Evolutionary conservation across 2,329 filamentous ascomycete species (phyloP).

Genomic region (Phialocephala sp.): DNA sequence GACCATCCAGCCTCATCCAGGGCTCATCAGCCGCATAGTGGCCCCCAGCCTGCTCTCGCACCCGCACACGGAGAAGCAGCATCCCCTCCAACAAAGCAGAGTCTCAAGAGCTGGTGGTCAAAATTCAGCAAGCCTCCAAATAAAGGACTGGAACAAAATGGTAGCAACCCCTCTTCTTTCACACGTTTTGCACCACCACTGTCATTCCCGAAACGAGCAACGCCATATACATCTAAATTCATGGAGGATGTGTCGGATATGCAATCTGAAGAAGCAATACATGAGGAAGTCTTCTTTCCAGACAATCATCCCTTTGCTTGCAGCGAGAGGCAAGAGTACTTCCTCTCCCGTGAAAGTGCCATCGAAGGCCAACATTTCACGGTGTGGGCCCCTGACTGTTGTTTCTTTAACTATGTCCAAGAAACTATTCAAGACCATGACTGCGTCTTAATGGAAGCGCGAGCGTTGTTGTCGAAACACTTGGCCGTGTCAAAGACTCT

Average conservation of each 20-base stretch:
- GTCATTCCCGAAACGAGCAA: not conserved
- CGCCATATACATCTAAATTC: not conserved
- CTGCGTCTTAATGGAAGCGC: too few relatives aligned
- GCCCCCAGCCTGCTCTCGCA: conserved; percentile 38
- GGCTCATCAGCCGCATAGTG: conserved; percentile 39
- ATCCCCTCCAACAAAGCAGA: conserved; percentile 83
- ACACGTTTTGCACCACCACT: not conserved
- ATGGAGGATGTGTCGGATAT: not conserved
- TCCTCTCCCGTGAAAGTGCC: not conserved
- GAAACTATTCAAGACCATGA: too few relatives aligned
- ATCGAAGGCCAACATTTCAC: not conserved
- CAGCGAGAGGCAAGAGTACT: too few relatives aligned
- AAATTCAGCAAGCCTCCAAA: conserved; percentile 76
- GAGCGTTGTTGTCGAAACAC: too few relatives aligned
- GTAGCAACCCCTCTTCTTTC: conserved; percentile 47
- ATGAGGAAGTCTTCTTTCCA: too few relatives aligned
- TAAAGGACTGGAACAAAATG: conserved; percentile 59
- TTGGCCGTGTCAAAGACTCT: not conserved
- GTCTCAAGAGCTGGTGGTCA: conserved; percentile 97
- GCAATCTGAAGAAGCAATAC: not conserved
- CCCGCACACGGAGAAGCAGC: conserved; percentile 45
- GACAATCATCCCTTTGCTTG: too few relatives aligned
- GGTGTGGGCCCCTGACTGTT: too few relatives aligned
- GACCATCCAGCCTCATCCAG: conserved; percentile 35
- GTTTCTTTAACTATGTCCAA: too few relatives aligned